phyloP scores from a whole-genome alignment of 805 yeast genomes.

The Wickerhamiella azymoides region DNA sequence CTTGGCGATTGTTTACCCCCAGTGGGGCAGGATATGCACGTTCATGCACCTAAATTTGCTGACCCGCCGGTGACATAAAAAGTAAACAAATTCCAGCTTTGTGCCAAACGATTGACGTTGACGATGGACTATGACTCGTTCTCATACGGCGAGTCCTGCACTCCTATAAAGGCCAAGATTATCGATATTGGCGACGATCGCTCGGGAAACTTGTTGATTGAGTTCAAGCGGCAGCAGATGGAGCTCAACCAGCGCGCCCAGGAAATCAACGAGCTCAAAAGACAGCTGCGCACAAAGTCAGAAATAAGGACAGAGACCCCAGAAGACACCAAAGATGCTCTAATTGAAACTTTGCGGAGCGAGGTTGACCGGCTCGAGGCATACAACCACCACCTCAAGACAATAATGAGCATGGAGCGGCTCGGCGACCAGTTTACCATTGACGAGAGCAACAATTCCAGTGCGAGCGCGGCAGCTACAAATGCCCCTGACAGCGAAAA shows the following conservation, averaged over 20 bases:
- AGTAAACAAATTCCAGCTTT: background rate
- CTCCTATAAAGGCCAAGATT: background rate
- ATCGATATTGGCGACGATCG: background rate
- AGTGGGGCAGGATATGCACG: background rate
- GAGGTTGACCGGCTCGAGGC: background rate
- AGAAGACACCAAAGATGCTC: background rate
- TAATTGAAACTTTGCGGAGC: background rate
- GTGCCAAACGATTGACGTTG: background rate
- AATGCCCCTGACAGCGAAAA: background rate
- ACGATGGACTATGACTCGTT: background rate
- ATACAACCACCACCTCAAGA: background rate
- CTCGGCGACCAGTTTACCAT: background rate
- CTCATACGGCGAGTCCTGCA: background rate
- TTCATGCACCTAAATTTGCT: background rate
- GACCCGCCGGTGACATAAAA: background rate
- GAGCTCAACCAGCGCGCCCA: background rate
- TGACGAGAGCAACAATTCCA: background rate
- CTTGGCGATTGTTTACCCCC: background rate
- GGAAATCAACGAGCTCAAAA: background rate
- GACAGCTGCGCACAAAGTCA: background rate
- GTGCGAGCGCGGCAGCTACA: background rate
- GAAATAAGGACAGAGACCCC: background rate
- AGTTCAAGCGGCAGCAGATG: conserved; percentile 3
- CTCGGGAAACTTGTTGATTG: background rate
- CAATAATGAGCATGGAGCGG: background rate